These are phyloP conservation scores for Collybia nuda DNA, from an alignment of 768 basidiomycete genomes.

Conservation along the genomic window DNA sequence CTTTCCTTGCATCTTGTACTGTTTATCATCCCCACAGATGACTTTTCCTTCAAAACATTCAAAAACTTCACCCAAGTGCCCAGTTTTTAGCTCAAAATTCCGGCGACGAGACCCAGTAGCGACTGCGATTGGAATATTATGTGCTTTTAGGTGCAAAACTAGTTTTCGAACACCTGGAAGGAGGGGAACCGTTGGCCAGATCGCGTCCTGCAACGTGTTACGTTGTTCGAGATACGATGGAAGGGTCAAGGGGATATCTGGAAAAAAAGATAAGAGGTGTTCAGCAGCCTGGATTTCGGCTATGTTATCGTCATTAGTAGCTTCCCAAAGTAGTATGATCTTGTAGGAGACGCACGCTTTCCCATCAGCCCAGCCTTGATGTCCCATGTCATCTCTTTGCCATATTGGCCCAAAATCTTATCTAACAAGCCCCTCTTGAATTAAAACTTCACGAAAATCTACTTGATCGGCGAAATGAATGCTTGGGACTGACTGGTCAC, in stretches of 20 bases:
- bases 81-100: constrained; percentile 69
- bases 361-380: constrained; percentile 91
- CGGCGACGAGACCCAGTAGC: constrained; percentile 74
- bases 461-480: constrained; percentile 3
- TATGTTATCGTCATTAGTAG: constrained; percentile 20
- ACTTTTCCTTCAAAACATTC: constrained; percentile 60
- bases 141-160: constrained; percentile 65
- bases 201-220: constrained; percentile 53
- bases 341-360: constrained; percentile 49
- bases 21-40: constrained; percentile 70
- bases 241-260: constrained; percentile 62
- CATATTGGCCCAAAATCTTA: constrained; percentile 68
- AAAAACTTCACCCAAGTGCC: constrained; percentile 58
- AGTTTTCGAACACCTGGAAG: constrained; percentile 76
- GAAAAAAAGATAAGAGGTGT: constrained; percentile 78
- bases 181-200: constrained; percentile 69
- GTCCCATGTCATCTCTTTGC: constrained; percentile 82
- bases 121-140: constrained; percentile 75
- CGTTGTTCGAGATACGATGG: constrained; percentile 61
- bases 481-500: constrained; percentile 62
- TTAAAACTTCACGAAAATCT: neutral
- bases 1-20: constrained; percentile 62
- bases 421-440: constrained; percentile 37
- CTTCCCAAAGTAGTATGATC: too few species aligned
- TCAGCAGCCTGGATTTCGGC: constrained; percentile 64